Evolutionary conservation across 805 yeast genomes (phyloP), one percentile per base, ranked within the genome.

Genomic region (Starmerella kuoi): DNA sequence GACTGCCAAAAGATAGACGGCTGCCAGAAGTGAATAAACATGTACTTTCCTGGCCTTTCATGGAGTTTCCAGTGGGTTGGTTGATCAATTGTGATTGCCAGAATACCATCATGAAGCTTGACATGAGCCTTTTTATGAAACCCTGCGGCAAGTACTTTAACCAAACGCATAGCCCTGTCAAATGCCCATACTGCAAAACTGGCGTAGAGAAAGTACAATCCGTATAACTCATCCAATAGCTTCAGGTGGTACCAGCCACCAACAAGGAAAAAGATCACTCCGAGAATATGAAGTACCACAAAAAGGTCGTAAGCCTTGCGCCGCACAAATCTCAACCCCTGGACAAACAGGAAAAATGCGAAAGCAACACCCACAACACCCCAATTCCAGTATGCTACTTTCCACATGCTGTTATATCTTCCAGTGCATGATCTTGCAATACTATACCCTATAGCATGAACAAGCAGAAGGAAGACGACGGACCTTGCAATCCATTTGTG

Each of bases 111-210:
- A 26, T 45, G 42, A 9, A 43, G 36, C 22, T 27, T 11, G 2
- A 46, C 32, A 2, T 31, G 19, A 2, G 55, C 48, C 4, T 11
- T 17, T 4, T 15, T 34, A 2, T 23, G 11, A 19, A 38, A 31
- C 18, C 42, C 43, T 4, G 50, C 23, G 9, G 35, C 15, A 4
- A 41, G 40, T 2, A 83, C 58, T 41, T 84, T 68, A 1, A 68
- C 61, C 9, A 77, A 45, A 48, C 94, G 68, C 12, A 72, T 53
- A 0, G 74, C 46, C 42, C 87, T 64, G 55, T 85, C 93, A 49
- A 74, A 66, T 1, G 64, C 68, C 94, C 94, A 85, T 7, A 84
- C 65, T 0, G 74, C 77, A 45, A 74, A 67, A 7, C 77, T 55
- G 4, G 74, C 70, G 43, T 72, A 74, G 18, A 69, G 52, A 61